phyloP scores from a whole-genome alignment of 495 filamentous ascomycete genomes.

The Hyaloscypha finlandica region DNA sequence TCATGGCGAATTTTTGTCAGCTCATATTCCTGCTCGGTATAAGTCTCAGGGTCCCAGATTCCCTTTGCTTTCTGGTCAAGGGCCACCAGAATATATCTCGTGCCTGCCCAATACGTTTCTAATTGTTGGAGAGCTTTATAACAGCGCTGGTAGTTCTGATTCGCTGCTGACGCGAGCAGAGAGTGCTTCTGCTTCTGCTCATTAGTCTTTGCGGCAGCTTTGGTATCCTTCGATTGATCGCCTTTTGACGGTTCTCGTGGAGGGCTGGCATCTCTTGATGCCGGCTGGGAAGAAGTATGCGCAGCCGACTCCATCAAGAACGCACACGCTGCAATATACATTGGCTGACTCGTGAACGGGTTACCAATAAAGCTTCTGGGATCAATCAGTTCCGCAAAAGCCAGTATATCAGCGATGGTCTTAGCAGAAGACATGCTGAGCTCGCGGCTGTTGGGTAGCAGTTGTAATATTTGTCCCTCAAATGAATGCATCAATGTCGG shows the following conservation, averaged over 20 bases:
- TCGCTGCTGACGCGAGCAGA: conserved; percentile 71
- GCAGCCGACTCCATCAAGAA: conserved; percentile 75
- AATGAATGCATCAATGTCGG: conserved; percentile 78
- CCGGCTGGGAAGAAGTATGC: conserved; percentile 56
- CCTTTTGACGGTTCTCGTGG: conserved; percentile 22
- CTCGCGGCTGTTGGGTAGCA: conserved; percentile 76
- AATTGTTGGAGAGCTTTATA: conserved; percentile 77
- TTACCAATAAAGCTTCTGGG: conserved; percentile 80
- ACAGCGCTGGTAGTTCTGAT: conserved; percentile 78
- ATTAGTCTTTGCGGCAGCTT: conserved; percentile 35
- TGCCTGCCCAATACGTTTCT: conserved; percentile 79
- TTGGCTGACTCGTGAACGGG: conserved; percentile 85
- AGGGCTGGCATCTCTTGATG: conserved; percentile 54
- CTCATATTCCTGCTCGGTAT: conserved; percentile 76
- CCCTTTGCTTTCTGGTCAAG: conserved; percentile 87
- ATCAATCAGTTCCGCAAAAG: conserved; percentile 77
- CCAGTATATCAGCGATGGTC: conserved; percentile 82
- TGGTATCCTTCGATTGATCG: conserved; percentile 1
- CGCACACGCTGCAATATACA: conserved; percentile 86
- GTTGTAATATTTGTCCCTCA: conserved; percentile 64
- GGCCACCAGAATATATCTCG: conserved; percentile 82
- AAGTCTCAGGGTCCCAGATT: conserved; percentile 78
- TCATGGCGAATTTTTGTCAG: conserved; percentile 46
- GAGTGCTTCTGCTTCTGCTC: conserved; percentile 66
- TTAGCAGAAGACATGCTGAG: conserved; percentile 86